Evolutionary conservation across 306 rosid genomes (phyloP).

Genomic region (Cucumis hystrix): DNA sequence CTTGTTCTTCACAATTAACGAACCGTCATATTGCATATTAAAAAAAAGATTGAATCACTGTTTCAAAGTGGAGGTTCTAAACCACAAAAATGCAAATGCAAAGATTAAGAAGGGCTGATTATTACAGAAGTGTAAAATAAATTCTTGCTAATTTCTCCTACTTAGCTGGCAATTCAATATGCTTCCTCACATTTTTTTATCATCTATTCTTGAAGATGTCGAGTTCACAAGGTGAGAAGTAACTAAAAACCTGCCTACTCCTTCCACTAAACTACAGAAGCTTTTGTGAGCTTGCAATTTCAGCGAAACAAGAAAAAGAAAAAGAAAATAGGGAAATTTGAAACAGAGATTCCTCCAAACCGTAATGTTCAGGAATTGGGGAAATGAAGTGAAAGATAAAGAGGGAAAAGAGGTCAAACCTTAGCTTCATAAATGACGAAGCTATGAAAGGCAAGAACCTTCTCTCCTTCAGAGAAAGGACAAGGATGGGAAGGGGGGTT

Average conservation of each 20-base stretch:
- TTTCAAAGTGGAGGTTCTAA: not conserved
- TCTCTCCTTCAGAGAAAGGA: slow-evolving; percentile 41
- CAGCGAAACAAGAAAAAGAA: not conserved
- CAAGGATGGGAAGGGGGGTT: slow-evolving; percentile 18
- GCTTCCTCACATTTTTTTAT: not conserved
- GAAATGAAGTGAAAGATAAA: not conserved
- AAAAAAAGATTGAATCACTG: not conserved
- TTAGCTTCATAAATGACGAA: slow-evolving; percentile 47
- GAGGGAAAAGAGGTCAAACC: slow-evolving; percentile 12
- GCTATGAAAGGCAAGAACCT: slow-evolving; percentile 44
- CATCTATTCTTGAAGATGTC: not conserved
- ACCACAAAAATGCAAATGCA: not conserved
- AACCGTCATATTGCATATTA: not conserved
- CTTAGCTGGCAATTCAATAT: not conserved
- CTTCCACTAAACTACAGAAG: not conserved
- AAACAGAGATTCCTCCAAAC: not conserved
- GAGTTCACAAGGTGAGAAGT: not conserved
- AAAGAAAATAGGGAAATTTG: not conserved
- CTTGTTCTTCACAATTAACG: not conserved
- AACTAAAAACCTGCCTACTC: not conserved
- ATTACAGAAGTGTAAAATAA: not conserved
- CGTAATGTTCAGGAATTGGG: not conserved
- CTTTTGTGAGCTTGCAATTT: not conserved
- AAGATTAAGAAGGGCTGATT: not conserved
- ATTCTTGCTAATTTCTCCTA: not conserved